phyloP scores from a whole-genome alignment of 345 rosid species.

The Mallotus nudiflorus region DNA sequence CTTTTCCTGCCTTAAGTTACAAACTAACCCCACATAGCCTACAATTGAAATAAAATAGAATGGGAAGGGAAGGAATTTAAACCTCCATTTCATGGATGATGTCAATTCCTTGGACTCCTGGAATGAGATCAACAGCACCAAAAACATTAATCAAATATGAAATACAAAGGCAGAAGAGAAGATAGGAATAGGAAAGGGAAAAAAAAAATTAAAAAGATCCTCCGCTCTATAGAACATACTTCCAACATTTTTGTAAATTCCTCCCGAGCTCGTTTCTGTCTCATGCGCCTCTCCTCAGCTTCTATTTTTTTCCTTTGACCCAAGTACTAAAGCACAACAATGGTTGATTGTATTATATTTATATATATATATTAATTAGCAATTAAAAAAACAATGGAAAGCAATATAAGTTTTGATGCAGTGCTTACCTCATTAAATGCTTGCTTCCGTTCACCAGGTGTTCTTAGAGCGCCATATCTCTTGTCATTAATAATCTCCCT shows the following conservation, averaged over 20 bases:
- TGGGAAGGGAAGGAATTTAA: slow-evolving; percentile 19
- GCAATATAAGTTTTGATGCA: neutral
- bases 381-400: slow-evolving; percentile 13
- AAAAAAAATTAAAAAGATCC: neutral
- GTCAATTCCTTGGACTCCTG: slow-evolving; percentile 90
- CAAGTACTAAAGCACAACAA: slow-evolving; percentile 54
- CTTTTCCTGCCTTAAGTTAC: neutral
- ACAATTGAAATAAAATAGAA: slow-evolving; percentile 10
- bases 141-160: slow-evolving; percentile 23
- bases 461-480: slow-evolving; percentile 86
- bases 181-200: neutral
- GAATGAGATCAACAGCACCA: slow-evolving; percentile 28
- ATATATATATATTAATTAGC: slow-evolving; percentile 7
- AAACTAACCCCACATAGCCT: slow-evolving; percentile 1
- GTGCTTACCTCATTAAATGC: slow-evolving; percentile 91
- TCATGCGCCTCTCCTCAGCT: slow-evolving; percentile 92
- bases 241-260: slow-evolving; percentile 92
- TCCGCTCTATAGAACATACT: slow-evolving; percentile 45
- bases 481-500: slow-evolving; percentile 84
- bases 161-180: slow-evolving; percentile 1
- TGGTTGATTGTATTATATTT: slow-evolving; percentile 1
- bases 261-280: slow-evolving; percentile 94
- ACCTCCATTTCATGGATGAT: slow-evolving; percentile 95
- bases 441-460: slow-evolving; percentile 96
- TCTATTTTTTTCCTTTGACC: slow-evolving; percentile 96